Percentiles rank a stretch among this genome's conserved stretches.
phyloP scores from a whole-genome alignment of 768 basidiomycete genomes.

The Macrolepiota albuminosa region DNA sequence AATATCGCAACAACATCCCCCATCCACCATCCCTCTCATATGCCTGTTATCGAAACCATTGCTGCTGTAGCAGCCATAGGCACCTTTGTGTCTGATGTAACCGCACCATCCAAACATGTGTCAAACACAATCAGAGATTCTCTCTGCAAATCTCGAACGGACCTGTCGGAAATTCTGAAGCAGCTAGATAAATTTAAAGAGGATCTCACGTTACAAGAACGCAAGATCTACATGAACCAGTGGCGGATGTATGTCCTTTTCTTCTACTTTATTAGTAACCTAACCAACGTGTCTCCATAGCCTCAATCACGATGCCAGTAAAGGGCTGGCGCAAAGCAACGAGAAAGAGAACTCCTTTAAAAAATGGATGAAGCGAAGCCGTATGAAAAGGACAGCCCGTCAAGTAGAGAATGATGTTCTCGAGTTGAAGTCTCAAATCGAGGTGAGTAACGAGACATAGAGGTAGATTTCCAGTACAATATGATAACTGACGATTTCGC shows the following conservation, averaged over 20 bases:
- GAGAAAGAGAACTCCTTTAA: neutral
- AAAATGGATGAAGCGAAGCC: neutral
- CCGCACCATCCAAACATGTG: neutral
- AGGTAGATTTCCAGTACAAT: neutral
- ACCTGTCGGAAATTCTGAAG: neutral
- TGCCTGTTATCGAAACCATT: neutral
- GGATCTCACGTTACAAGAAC: neutral
- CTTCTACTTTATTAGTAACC: neutral
- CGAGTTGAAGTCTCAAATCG: neutral
- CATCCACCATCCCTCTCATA: neutral
- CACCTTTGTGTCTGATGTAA: neutral
- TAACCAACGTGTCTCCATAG: neutral
- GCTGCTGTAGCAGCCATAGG: neutral
- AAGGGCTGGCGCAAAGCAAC: neutral
- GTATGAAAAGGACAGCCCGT: neutral
- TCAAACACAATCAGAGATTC: neutral
- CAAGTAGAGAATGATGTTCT: neutral
- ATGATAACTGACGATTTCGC: neutral
- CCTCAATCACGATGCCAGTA: neutral
- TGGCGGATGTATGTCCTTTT: neutral
- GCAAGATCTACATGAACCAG: neutral
- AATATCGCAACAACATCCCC: neutral
- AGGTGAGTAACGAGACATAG: neutral
- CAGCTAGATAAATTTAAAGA: neutral
- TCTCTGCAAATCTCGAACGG: neutral